Percentiles rank a stretch among this genome's conserved stretches.
Evolutionary conservation across 768 basidiomycete genomes (phyloP).

Genomic region (Leccinum sublutescens): DNA sequence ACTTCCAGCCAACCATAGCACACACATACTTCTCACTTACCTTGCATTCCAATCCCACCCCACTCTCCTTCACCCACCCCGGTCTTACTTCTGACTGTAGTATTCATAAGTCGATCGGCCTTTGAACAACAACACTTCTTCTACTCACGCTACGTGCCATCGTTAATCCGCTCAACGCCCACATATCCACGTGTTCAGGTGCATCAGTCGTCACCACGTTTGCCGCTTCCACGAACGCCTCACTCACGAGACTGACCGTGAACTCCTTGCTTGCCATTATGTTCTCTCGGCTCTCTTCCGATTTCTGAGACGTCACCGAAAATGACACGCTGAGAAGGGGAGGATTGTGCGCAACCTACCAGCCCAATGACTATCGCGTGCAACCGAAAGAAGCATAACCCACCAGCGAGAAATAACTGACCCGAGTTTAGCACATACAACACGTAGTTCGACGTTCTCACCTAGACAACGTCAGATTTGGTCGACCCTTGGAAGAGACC

Average conservation of each 20-base stretch:
- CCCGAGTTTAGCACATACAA: constrained; percentile 11
- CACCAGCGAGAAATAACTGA: constrained; percentile 64
- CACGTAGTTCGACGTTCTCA: constrained; percentile 28
- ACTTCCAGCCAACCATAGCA: not conserved
- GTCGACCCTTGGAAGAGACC: constrained; percentile 45
- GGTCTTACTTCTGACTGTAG: constrained; percentile 48
- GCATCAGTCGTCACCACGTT: constrained; percentile 57
- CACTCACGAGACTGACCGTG: constrained; percentile 69
- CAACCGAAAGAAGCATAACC: constrained; percentile 17
- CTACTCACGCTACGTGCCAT: constrained; percentile 49
- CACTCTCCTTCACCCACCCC: constrained; percentile 55
- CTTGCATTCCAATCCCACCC: constrained; percentile 61
- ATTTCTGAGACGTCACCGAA: constrained; percentile 39
- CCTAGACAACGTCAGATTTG: constrained; percentile 71
- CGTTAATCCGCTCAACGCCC: constrained; percentile 60
- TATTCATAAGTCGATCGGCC: constrained; percentile 10
- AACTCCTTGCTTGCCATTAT: constrained; percentile 66
- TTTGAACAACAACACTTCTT: constrained; percentile 3
- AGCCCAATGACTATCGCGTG: constrained; percentile 1
- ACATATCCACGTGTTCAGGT: constrained; percentile 53
- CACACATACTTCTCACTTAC: constrained; percentile 35
- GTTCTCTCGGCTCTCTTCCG: constrained; percentile 65
- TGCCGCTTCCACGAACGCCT: constrained; percentile 57
- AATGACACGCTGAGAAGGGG: constrained; percentile 66
- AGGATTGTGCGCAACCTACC: constrained; percentile 57